These are phyloP conservation scores for Aotearoamyces nothofagi DNA, from an alignment of 2,329 filamentous ascomycete species.

Conservation along the genomic window DNA sequence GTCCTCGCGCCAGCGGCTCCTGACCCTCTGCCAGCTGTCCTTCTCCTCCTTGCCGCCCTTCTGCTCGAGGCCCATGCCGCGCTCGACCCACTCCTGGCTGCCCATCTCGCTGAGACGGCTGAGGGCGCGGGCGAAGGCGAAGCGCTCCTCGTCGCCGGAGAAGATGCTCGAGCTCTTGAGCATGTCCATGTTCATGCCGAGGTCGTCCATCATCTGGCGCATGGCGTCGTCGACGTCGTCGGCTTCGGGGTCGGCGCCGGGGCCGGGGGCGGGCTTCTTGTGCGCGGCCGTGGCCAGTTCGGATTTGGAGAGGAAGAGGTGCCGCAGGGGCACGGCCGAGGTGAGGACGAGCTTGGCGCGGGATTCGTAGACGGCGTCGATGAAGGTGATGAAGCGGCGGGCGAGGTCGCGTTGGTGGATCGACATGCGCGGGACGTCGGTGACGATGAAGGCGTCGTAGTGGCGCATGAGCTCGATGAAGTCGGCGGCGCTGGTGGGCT, in stretches of 20 bases:
- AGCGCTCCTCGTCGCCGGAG: constrained; percentile 87
- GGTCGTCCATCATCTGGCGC: constrained; percentile 72
- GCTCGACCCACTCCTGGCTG: constrained; percentile 85
- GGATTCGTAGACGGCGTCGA: constrained; percentile 87
- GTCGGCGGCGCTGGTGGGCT: constrained; percentile 82
- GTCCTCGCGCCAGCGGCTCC: constrained; percentile 33
- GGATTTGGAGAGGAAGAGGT: constrained; percentile 67
- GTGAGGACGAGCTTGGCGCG: constrained; percentile 93
- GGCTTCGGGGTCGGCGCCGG: constrained; percentile 20
- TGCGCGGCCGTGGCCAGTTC: constrained; percentile 47
- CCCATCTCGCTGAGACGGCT: constrained; percentile 85
- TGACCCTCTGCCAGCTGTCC: constrained; percentile 29
- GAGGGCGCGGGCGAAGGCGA: constrained; percentile 84
- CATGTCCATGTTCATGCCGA: constrained; percentile 71
- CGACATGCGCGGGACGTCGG: constrained; percentile 85
- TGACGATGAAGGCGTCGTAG: constrained; percentile 88
- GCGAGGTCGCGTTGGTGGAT: constrained; percentile 75
- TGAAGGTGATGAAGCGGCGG: constrained; percentile 89
- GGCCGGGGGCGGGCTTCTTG: constrained; percentile 22
- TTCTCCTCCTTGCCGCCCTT: constrained; percentile 27
- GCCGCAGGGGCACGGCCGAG: constrained; percentile 66
- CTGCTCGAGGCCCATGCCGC: constrained; percentile 38
- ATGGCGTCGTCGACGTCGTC: constrained; percentile 47
- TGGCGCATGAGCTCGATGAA: constrained; percentile 82
- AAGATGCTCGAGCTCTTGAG: constrained; percentile 81